Evolutionary conservation across 371 early-diverging fungal genomes (phyloP).

Genomic region (Mucor lusitanicus): DNA sequence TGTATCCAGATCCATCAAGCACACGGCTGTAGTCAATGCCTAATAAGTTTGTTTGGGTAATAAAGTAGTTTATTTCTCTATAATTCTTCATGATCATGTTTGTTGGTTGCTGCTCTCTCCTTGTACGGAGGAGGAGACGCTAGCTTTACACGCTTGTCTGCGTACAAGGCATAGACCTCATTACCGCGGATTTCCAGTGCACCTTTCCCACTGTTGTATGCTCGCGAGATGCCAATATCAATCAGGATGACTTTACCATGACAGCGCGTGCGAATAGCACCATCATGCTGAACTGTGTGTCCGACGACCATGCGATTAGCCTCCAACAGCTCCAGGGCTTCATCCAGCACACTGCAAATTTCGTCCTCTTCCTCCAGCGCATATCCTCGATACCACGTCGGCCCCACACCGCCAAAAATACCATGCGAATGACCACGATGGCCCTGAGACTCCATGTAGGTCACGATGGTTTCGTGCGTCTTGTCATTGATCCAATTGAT

Average conservation of each 20-base stretch:
- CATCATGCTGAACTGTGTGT: constrained; percentile 72
- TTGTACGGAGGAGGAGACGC: constrained; percentile 14
- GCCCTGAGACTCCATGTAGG: constrained; percentile 29
- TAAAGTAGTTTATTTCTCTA: not conserved
- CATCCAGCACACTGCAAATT: constrained; percentile 53
- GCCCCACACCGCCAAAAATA: constrained; percentile 50
- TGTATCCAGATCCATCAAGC: constrained; percentile 48
- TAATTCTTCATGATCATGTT: not conserved
- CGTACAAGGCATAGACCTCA: constrained; percentile 30
- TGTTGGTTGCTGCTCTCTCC: not conserved
- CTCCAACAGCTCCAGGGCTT: constrained; percentile 52
- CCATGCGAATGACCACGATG: constrained; percentile 34
- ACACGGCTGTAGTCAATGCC: constrained; percentile 2
- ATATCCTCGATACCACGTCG: constrained; percentile 70
- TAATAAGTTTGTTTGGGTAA: no score
- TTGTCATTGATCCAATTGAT: constrained; percentile 59
- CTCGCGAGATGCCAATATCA: constrained; percentile 75
- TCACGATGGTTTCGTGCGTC: constrained; percentile 41
- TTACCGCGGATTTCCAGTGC: constrained; percentile 61
- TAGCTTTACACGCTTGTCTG: constrained; percentile 15
- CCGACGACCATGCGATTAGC: constrained; percentile 80
- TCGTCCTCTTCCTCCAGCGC: constrained; percentile 55
- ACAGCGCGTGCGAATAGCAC: constrained; percentile 66
- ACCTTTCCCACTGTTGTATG: constrained; percentile 65
- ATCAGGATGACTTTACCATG: constrained; percentile 65